Evolutionary conservation across 2,329 filamentous ascomycete genomes (phyloP).

Genomic region (Chalara sp.): DNA sequence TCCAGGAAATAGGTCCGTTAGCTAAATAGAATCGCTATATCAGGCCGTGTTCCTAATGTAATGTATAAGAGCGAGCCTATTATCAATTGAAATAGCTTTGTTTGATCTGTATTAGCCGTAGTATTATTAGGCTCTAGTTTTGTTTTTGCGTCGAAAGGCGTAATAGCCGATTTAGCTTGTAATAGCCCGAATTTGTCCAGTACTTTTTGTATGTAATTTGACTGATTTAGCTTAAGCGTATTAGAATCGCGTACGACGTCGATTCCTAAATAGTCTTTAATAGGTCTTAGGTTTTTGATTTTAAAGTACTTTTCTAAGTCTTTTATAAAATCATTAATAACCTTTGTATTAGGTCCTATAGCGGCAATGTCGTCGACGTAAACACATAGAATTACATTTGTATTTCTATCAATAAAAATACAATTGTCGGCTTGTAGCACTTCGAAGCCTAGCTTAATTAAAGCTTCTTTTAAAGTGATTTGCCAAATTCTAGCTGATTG

Average conservation of each 20-base stretch:
- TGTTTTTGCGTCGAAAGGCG: neutral
- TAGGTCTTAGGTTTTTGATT: constrained; percentile 1
- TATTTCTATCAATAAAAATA: neutral
- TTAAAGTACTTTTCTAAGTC: constrained; percentile 2
- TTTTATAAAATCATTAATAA: constrained; percentile 1
- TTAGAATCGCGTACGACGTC: neutral
- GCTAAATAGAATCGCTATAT: constrained; percentile 1
- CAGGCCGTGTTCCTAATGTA: neutral
- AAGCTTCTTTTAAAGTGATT: neutral
- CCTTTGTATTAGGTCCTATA: neutral
- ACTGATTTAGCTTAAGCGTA: neutral
- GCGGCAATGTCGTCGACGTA: neutral
- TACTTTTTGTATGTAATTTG: constrained; percentile 1
- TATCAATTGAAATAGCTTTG: neutral
- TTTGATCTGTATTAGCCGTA: neutral
- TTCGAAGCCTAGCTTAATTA: constrained; percentile 1
- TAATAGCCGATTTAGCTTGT: neutral
- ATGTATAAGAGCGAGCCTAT: constrained; percentile 3
- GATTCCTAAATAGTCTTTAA: constrained; percentile 1
- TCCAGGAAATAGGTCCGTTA: neutral
- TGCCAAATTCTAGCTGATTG: constrained; percentile 1
- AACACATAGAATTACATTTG: neutral
- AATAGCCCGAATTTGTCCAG: neutral
- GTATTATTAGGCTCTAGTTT: constrained; percentile 3
- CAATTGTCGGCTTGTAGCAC: neutral